Evolutionary conservation across 495 filamentous ascomycete genomes (phyloP), one percentile per base, ranked within the genome.

Genomic region (Penicillium lagena): DNA sequence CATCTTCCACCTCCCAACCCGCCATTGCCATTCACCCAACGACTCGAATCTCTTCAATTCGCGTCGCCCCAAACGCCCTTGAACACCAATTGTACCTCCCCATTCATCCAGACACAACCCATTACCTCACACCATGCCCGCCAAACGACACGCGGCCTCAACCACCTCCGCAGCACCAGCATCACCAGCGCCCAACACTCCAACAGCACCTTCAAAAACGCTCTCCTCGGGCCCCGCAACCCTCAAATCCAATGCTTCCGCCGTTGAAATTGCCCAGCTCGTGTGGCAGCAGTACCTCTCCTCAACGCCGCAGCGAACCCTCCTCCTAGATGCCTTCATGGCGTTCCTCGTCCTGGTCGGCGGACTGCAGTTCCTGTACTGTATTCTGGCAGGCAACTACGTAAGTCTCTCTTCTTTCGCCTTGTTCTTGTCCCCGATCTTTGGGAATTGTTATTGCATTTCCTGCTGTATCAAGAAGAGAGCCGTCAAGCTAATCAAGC

Each of bases 291-390:
- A 87, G 55, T 98, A 98, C 66, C 57, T 79, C 17, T 65, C 84
- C 36, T 72, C 74, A 39, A 97, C 93, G 22, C 82, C 91, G 46
- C 89, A 94, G 76, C 83, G 91, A 31, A 90, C 87, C 37, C 89
- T 95, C 75, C 80, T 99, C 47, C 72, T 97, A 29, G 93, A 99
- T 67, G 79, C 75, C 12, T 99, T 97, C 67, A 83, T 97, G 85
- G 83, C 62, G 3, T 99, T 96, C 59, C 67, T 99, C 49, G 83
- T 90, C 14, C 77, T 85, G 6, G 85, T 90, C 8, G 93, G 90
- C 35, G 87, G 75, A 10, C 60, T 97, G 60, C 93, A 99, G 66
- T 97, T 99, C 64, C 70, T 84, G 38, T 99, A 99, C 61, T 96
- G 90, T 61, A 75, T 96, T 33, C 55, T 97, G 54, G 90, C 81